Base-by-base conservation (phyloP, 768 basidiomycete species). In the Psilocybe cyanescens region DNA sequence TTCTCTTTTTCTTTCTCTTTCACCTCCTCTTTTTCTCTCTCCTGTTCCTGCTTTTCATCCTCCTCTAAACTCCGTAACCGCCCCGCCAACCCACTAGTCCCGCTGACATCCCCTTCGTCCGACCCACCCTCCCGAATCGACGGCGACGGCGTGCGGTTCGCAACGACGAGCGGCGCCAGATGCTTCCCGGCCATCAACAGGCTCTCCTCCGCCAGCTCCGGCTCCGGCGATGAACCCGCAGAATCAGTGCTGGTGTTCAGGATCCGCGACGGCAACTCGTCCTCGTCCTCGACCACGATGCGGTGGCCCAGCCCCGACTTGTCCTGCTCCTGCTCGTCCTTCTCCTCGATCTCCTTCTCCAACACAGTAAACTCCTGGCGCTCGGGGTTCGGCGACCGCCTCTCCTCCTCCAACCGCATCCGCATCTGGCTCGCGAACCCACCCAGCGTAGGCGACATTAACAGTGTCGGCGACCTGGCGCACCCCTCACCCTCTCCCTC, bases 271-370 rank as follows among this genome's bases (percentile, higher is more conserved):
- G 72, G 71, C 53, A 73, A 65, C 57, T 79, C 76, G 57, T 83
- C 81, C 11, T 81, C 79, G 51, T 84, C 82, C 19, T 81, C 81
- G 6, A 83, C 72, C 0, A 82, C 79, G 55, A 84, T 79, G 17
- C 76, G 67, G 45, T 69, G 70, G 47, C 67, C 77, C 53, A 63
- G 63, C 51, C 65, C 73, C 14, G 41, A 44, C 14, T n/a, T 44
- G 30, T 33, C 41, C 35, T 11, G 17, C 0, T 57, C 55, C n/a
- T 50, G 47, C 31, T 33, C 49, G 2, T 8, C 29, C 33, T 11
- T 35, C 41, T 8, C 29, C 29, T 5, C 19, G 0, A 28, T 24
- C 17, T 19, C 55, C 19, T 24, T 3, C 1, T 33, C 47, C 19
- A 33, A 37, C 37, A 30, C 14, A 4, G 14, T 2, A 12, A 3